Conservation (phyloP, 257 asterid species). For the Primulina eburnea region DNA sequence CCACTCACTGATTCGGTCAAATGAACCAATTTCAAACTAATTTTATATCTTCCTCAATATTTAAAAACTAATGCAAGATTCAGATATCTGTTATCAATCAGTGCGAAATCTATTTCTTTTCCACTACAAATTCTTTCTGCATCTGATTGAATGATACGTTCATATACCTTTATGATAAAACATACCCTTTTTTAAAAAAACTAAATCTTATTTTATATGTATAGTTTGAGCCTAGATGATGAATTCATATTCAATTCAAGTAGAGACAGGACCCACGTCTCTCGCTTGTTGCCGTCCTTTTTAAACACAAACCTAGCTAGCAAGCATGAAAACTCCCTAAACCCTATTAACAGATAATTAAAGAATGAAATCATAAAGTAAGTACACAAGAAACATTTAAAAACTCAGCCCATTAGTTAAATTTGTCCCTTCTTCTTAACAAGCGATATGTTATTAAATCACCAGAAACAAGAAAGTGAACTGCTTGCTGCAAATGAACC, state of each 20-base stretch:
- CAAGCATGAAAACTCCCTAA: constrained; percentile 5
- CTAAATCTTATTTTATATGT: not conserved
- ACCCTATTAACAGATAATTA: constrained; percentile 13
- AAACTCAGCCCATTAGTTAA: not conserved
- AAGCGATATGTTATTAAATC: constrained; percentile 8
- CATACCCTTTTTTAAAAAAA: not conserved
- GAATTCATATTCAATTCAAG: not conserved
- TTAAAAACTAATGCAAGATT: too few relatives aligned
- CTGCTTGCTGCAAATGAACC: constrained; percentile 14
- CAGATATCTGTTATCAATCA: too few relatives aligned
- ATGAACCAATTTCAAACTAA: constrained; percentile 40
- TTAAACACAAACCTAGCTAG: not conserved
- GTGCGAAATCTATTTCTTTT: not conserved
- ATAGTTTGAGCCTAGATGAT: not conserved
- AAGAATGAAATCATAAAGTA: not conserved
- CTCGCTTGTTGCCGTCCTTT: constrained; percentile 16
- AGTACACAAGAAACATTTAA: not conserved
- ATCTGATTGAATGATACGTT: too few relatives aligned
- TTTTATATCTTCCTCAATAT: not conserved
- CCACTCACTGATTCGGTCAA: constrained; percentile 69
- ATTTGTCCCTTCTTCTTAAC: not conserved
- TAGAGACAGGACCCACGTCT: constrained; percentile 33
- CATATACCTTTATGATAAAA: too few relatives aligned
- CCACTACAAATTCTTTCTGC: constrained; percentile 23
- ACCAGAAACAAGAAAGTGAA: constrained; percentile 24